Percentiles rank a stretch among this genome's conserved stretches.
Conservation (phyloP, 2,329 filamentous ascomycete genomes). For the Pseudodiploospora longispora region DNA sequence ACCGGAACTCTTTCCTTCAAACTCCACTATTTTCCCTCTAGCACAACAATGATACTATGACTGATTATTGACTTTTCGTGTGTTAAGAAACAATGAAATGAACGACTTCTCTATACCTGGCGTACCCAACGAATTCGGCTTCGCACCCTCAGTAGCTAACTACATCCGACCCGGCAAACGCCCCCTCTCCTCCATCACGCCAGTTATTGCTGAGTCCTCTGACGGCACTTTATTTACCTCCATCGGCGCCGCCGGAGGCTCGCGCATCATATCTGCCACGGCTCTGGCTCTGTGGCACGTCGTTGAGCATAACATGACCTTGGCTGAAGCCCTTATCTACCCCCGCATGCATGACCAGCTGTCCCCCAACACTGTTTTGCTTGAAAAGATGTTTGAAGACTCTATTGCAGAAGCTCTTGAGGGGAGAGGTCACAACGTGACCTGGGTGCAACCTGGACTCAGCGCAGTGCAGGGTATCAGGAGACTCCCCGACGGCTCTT, state of each 20-base stretch:
- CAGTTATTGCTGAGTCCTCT: conserved; percentile 61
- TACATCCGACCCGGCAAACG: conserved; percentile 75
- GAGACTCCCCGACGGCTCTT: conserved; percentile 53
- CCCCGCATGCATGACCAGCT: conserved; percentile 78
- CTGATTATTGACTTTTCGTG: conserved; percentile 5
- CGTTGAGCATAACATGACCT: conserved; percentile 54
- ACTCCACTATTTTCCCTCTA: background rate
- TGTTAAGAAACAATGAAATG: conserved; percentile 50
- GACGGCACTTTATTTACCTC: conserved; percentile 59
- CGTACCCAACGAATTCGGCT: conserved; percentile 73
- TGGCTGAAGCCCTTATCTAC: conserved; percentile 52
- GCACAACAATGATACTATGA: conserved; percentile 3
- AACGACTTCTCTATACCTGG: conserved; percentile 83
- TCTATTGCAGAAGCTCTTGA: conserved; percentile 54
- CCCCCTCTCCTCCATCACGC: conserved; percentile 74
- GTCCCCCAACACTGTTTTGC: conserved; percentile 57
- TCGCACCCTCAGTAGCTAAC: conserved; percentile 70
- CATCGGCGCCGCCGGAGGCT: conserved; percentile 72
- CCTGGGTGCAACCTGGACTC: conserved; percentile 53
- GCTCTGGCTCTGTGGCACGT: conserved; percentile 67
- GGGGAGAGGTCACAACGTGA: conserved; percentile 61
- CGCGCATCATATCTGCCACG: conserved; percentile 73
- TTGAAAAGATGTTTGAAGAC: conserved; percentile 65
- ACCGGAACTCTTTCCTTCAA: conserved; percentile 33
- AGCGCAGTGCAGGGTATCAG: conserved; percentile 67